A percentile compares a stretch with the other conserved stretches of the same genome.
Conservation (phyloP, 495 filamentous ascomycete species). For the Penicillium simplicissimum region DNA sequence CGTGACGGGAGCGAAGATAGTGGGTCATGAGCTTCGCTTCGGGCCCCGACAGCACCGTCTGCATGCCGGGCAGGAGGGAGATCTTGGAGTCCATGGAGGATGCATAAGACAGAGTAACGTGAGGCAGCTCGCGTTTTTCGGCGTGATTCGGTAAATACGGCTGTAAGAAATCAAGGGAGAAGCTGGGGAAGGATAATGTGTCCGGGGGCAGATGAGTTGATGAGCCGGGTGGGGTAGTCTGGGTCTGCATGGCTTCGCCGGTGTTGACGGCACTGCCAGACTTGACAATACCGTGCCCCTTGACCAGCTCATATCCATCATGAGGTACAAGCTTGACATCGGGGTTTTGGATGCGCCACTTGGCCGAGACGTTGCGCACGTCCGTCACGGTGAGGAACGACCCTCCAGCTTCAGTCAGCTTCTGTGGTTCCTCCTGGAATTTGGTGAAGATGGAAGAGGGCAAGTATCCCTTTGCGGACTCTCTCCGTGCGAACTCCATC, state of each 20-base stretch:
- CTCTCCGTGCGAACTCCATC: conserved; percentile 51
- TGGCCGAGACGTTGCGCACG: conserved; percentile 52
- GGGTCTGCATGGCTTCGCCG: conserved; percentile 17
- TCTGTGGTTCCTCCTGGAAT: conserved; percentile 49
- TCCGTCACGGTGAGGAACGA: conserved; percentile 52
- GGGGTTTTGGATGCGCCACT: conserved; percentile 53
- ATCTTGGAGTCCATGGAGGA: conserved; percentile 84
- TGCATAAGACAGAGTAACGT: conserved; percentile 82
- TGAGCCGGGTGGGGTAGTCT: conserved; percentile 16
- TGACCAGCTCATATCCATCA: conserved; percentile 53
- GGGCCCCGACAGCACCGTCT: conserved; percentile 77
- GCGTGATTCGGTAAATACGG: conserved; percentile 46
- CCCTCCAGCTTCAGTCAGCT: conserved; percentile 51
- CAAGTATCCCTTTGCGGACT: conserved; percentile 53
- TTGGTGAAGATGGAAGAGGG: conserved; percentile 55
- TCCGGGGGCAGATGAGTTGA: conserved; percentile 41
- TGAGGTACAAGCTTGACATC: conserved; percentile 49
- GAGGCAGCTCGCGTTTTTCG: conserved; percentile 39
- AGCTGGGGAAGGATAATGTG: conserved; percentile 47
- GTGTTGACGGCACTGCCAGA: conserved; percentile 21
- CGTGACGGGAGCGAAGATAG: conserved; percentile 76
- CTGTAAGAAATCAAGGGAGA: conserved; percentile 47
- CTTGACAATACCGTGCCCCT: conserved; percentile 52
- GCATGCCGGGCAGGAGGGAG: conserved; percentile 69
- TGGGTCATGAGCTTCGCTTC: conserved; percentile 90